Percentiles rank a stretch among this genome's conserved stretches.
Evolutionary conservation across 495 filamentous ascomycete species (phyloP).

Genomic region (Aspergillus heteromorphus): DNA sequence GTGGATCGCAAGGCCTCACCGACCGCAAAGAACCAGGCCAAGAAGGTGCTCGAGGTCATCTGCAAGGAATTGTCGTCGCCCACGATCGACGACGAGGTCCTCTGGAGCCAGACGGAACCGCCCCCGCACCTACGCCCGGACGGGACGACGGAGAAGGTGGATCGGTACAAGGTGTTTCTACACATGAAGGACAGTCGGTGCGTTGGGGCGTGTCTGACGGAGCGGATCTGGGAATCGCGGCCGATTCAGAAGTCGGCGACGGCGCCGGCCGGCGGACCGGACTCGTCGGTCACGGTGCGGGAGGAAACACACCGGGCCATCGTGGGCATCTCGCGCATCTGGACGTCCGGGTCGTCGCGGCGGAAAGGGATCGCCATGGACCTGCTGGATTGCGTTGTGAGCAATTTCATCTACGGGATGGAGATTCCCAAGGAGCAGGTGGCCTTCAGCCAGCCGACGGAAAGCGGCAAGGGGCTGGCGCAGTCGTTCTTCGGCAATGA

Average conservation of each 20-base stretch:
- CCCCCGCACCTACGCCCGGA: slow-evolving; percentile 30
- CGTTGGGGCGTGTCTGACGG: slow-evolving; percentile 60
- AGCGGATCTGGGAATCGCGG: slow-evolving; percentile 57
- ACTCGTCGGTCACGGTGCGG: slow-evolving; percentile 43
- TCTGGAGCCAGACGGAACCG: slow-evolving; percentile 53
- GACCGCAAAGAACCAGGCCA: slow-evolving; percentile 51
- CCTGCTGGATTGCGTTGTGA: slow-evolving; percentile 57
- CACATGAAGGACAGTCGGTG: slow-evolving; percentile 61
- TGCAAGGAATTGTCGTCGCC: slow-evolving; percentile 61
- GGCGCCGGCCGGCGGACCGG: slow-evolving; percentile 19
- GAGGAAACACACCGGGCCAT: slow-evolving; percentile 46
- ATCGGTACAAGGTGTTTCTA: slow-evolving; percentile 60
- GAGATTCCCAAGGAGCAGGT: slow-evolving; percentile 56
- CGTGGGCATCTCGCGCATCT: slow-evolving; percentile 67
- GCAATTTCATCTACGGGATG: slow-evolving; percentile 63
- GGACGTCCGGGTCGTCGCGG: slow-evolving; percentile 58
- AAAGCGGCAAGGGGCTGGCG: slow-evolving; percentile 58
- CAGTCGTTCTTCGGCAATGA: slow-evolving; percentile 56
- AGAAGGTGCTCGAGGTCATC: slow-evolving; percentile 61
- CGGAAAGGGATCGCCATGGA: slow-evolving; percentile 56
- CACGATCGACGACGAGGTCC: slow-evolving; percentile 49
- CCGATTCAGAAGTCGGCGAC: slow-evolving; percentile 37
- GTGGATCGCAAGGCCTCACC: slow-evolving; percentile 51
- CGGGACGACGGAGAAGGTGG: slow-evolving; percentile 35
- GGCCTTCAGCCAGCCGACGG: slow-evolving; percentile 73